Evolutionary conservation across 2,329 filamentous ascomycete genomes (phyloP).

Genomic region (Monosporascus cannonballus): DNA sequence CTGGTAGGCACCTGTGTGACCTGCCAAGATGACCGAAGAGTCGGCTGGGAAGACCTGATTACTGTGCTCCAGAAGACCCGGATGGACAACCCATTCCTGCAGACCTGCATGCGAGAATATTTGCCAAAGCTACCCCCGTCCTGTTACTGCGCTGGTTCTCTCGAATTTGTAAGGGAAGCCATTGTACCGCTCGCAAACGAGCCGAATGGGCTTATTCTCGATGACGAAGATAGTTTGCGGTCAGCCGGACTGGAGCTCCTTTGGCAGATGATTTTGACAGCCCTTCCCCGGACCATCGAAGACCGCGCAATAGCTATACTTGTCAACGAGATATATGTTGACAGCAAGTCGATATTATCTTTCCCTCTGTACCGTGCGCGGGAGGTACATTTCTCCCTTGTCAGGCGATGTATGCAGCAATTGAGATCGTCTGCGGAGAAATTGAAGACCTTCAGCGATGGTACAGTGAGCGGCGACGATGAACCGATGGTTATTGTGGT

Average conservation of each 20-base stretch:
- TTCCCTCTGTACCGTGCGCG: slow-evolving; percentile 45
- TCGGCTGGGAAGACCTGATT: slow-evolving; percentile 65
- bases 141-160: slow-evolving; percentile 54
- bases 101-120: slow-evolving; percentile 47
- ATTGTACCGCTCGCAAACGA: slow-evolving; percentile 43
- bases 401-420: slow-evolving; percentile 67
- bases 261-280: slow-evolving; percentile 76
- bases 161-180: slow-evolving; percentile 55
- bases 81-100: slow-evolving; percentile 50
- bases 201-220: slow-evolving; percentile 37
- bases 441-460: slow-evolving; percentile 44
- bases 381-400: slow-evolving; percentile 61
- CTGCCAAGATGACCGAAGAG: slow-evolving; percentile 53
- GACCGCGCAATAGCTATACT: slow-evolving; percentile 62
- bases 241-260: slow-evolving; percentile 60
- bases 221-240: slow-evolving; percentile 45
- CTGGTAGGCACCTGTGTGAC: slow-evolving; percentile 61
- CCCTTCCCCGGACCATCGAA: slow-evolving; percentile 60
- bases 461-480: slow-evolving; percentile 37
- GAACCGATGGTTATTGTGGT: slow-evolving; percentile 47
- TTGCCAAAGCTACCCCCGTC: slow-evolving; percentile 50
- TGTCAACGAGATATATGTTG: slow-evolving; percentile 64
- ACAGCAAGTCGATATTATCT: slow-evolving; percentile 43
- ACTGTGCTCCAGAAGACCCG: slow-evolving; percentile 32
- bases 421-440: slow-evolving; percentile 56